Base-by-base conservation (phyloP, 2,329 filamentous ascomycete genomes). In the Arachnopeziza araneosa region DNA sequence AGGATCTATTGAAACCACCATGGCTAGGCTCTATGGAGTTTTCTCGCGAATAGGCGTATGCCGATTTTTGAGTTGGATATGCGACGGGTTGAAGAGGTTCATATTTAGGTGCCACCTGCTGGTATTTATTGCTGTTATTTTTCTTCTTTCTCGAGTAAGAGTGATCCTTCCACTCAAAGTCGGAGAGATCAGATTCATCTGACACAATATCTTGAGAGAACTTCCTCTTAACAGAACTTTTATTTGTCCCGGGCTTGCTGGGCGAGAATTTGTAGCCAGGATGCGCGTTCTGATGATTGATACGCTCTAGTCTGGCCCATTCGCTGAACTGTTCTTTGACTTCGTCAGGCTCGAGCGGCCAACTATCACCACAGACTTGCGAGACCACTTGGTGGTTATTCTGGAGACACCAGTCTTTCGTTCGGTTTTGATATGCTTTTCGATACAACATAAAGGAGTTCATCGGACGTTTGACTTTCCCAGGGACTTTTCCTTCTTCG, bases 381-480 rank as follows among this genome's bases (percentile, higher is more conserved):
- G 93, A 98, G 24, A 98, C 89, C 44, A 95, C 79, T 73, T 99
- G 93, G 73, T 99, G 93, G 75, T 98, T 97, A 74, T 95, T 93
- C 69, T 95, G 86, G 17, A 84, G 79, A 68, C 89, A 90, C 80
- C 87, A 90, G 56, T 84, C 80, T 75, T 96, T 96, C 61, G 90
- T 91, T 32, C 92, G 82, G 63, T 95, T 90, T 62, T 96, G 90
- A 71, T 91, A 97, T 7, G 91, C 91, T 66, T 95, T 96, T 50
- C 95, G 88, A 74, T 99, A 99, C 55, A 99, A 80, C 89, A 99
- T 96, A 78, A 98, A 99, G 0, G 91, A 93, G 74, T 99, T 99
- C 88, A 97, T 96, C 2, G 95, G 93, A 30, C 95, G 83, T 69
- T 93, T 91, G 67, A 98, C 83, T 72, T 93, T 92, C 24, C 90